These are phyloP conservation scores for Meyerozyma sp. DNA, from an alignment of 1,139 yeast genomes.

Conservation along the genomic window DNA sequence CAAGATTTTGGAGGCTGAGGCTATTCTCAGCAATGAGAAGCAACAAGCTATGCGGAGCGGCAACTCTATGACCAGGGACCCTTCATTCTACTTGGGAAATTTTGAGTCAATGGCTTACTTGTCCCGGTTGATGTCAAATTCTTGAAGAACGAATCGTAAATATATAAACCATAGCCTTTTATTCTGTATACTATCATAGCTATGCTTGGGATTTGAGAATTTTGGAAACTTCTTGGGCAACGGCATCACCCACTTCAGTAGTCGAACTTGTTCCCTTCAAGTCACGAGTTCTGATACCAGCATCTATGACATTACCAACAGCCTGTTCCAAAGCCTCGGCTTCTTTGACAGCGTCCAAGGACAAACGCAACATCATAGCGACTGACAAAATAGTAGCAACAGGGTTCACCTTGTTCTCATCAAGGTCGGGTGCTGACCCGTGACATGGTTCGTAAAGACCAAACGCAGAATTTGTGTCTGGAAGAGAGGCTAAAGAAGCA, in stretches of 20 bases:
- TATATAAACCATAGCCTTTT: constrained; percentile 15
- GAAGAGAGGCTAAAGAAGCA: constrained; percentile 92
- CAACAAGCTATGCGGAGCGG: neutral
- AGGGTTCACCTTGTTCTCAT: constrained; percentile 85
- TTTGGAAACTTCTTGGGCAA: constrained; percentile 65
- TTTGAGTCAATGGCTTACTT: constrained; percentile 29
- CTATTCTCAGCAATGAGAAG: neutral
- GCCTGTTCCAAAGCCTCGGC: constrained; percentile 90
- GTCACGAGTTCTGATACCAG: constrained; percentile 87
- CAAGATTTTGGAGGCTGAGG: neutral
- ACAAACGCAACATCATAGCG: constrained; percentile 94
- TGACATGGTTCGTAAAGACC: constrained; percentile 98
- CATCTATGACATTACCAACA: constrained; percentile 73
- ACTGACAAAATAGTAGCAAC: constrained; percentile 90
- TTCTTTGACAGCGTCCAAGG: constrained; percentile 74
- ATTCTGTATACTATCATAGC: constrained; percentile 9
- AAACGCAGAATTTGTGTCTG: constrained; percentile 88
- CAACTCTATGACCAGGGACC: neutral
- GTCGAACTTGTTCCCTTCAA: constrained; percentile 78
- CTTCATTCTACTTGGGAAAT: neutral
- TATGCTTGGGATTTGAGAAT: constrained; percentile 30
- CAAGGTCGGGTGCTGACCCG: constrained; percentile 96
- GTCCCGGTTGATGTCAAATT: constrained; percentile 22
- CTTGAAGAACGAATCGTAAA: neutral
- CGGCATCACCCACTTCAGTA: constrained; percentile 88